phyloP scores from a whole-genome alignment of 108 stramenopile species.

The Mediolabrus comicus region DNA sequence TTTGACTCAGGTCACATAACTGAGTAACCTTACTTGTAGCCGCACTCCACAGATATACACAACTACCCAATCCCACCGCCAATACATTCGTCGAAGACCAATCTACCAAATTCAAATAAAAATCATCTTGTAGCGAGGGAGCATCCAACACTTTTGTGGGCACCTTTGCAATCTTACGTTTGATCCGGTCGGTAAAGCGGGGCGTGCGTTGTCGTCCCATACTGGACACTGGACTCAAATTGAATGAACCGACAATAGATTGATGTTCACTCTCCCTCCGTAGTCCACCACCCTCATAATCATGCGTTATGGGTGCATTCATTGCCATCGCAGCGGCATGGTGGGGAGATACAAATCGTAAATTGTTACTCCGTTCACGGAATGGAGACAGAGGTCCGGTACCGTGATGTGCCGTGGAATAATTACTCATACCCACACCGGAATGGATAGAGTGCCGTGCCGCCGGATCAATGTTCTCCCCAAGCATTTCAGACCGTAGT shows the following conservation, averaged over 20 bases:
- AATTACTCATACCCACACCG: neutral
- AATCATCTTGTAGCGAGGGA: slow-evolving; percentile 97
- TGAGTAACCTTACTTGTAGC: slow-evolving; percentile 90
- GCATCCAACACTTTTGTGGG: slow-evolving; percentile 99
- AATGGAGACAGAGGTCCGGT: slow-evolving; percentile 33
- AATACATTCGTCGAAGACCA: slow-evolving; percentile 96
- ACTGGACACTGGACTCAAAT: slow-evolving; percentile 55
- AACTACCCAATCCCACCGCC: slow-evolving; percentile 95
- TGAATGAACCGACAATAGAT: slow-evolving; percentile 78
- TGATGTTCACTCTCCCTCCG: slow-evolving; percentile 18
- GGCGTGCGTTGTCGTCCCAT: slow-evolving; percentile 26
- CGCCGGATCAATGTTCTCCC: slow-evolving; percentile 77
- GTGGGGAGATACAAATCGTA: slow-evolving; percentile 64
- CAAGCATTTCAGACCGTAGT: slow-evolving; percentile 79
- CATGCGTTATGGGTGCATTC: neutral
- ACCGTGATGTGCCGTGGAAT: neutral
- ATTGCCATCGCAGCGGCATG: slow-evolving; percentile 34
- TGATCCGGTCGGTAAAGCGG: slow-evolving; percentile 60
- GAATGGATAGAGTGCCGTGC: slow-evolving; percentile 1
- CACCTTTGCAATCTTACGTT: slow-evolving; percentile 86
- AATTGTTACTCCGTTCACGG: slow-evolving; percentile 60
- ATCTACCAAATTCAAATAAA: slow-evolving; percentile 97
- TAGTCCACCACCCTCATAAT: neutral
- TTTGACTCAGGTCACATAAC: slow-evolving; percentile 64
- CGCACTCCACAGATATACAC: slow-evolving; percentile 94